Conservation (phyloP, 2,329 filamentous ascomycete genomes). For the Talaromyces sp. region DNA sequence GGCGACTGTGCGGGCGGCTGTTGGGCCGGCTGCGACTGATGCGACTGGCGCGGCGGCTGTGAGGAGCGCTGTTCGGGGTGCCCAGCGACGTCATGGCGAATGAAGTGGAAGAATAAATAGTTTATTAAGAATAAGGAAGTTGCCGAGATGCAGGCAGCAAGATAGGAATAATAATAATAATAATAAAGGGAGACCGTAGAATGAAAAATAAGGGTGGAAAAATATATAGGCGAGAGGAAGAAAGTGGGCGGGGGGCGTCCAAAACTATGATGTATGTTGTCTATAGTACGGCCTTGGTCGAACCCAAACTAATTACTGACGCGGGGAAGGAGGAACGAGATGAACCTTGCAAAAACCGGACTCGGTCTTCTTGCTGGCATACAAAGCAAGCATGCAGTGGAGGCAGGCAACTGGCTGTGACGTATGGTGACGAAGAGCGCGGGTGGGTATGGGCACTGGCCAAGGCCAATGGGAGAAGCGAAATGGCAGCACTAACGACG, state of each 20-base stretch:
- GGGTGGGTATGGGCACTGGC: neutral
- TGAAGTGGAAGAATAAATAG: neutral
- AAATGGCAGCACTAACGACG: neutral
- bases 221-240: neutral
- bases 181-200: neutral
- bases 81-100: slow-evolving; percentile 9
- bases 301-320: slow-evolving; percentile 19
- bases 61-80: neutral
- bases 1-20: slow-evolving; percentile 11
- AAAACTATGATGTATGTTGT: slow-evolving; percentile 2
- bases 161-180: neutral
- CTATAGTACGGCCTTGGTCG: slow-evolving; percentile 9
- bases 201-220: neutral
- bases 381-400: neutral
- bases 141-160: neutral
- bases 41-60: neutral
- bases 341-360: neutral
- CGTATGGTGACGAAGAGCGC: slow-evolving; percentile 10
- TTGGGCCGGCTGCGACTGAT: neutral
- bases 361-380: neutral
- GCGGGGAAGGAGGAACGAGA: neutral
- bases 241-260: neutral
- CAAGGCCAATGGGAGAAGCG: neutral
- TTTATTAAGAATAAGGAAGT: neutral
- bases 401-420: neutral